Evolutionary conservation across 176 grass and related monocot genomes (phyloP), one percentile per base, ranked within the genome.

Genomic region (Oropetium thomaeum): DNA sequence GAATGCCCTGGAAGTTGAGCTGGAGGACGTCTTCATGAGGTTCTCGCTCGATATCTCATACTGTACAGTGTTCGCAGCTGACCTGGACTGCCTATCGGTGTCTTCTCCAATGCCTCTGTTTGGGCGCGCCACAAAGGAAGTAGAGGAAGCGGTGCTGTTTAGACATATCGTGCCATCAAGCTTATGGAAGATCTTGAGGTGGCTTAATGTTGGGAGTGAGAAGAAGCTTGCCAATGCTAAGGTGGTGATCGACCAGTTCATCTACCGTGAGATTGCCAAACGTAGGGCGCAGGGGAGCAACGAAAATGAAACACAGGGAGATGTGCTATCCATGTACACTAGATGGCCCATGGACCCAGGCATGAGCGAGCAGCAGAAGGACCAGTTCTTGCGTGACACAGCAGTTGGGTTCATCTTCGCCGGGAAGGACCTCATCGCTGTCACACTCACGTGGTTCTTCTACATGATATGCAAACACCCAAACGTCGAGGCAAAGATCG

Each of bases 401-500:
- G 72, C 83, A 0, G 82, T 47, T 22, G 78, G 82, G 43, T 79
- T 89, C 79, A 89, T 86, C 67, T 71, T 89, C 0, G 83, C 78
- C 7, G 87, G 87, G 28, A 89, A 89, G 68, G 87, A 89, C 30
- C 82, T 85, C 45, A 15, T 89, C 41, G 83, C 83, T 0, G 73
- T 85, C 52, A 85, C 87, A 0, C 83, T 89, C 17, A 81, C 82
- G 0, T 82, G 83, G 87, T 86, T 89, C 87, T 89, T 89, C 74
- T 86, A 79, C 74, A 86, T 86, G 87, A 82, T 86, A 28, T 77
- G 78, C 83, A 82, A 78, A 68, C 82, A 89, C 69, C 83, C 87
- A 1, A 48, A 78, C 0, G 87, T 85, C 4, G 74, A 89, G 62
- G 62, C 54, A 5, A 86, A 48, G 61, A 89, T 89, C 57, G 62